These are phyloP conservation scores for Solanum bulbocastanum DNA, from an alignment of 257 asterid species.

Conservation along the genomic window DNA sequence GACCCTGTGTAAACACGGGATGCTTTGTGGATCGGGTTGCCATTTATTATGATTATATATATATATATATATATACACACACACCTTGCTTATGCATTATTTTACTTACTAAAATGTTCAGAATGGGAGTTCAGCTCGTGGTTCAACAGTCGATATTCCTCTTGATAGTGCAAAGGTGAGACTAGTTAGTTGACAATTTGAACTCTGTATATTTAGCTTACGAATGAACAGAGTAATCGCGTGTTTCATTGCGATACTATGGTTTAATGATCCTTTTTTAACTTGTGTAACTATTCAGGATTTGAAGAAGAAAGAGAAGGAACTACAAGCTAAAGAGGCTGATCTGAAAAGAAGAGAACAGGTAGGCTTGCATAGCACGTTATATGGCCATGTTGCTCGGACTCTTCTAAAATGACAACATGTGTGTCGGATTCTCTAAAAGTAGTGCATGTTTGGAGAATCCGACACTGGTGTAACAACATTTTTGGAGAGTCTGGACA, in stretches of 20 bases:
- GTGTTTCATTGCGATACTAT: background rate
- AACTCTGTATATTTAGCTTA: background rate
- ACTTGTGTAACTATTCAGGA: slow-evolving; percentile 28
- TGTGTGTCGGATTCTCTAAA: background rate
- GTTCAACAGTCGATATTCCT: slow-evolving; percentile 70
- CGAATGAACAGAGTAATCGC: background rate
- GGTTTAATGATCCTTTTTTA: background rate
- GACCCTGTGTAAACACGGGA: background rate
- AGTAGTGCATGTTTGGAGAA: background rate
- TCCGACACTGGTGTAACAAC: background rate
- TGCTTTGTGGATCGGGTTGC: background rate
- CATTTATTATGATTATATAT: too few relatives aligned
- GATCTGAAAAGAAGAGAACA: slow-evolving; percentile 73
- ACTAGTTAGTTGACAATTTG: background rate
- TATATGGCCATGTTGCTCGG: background rate
- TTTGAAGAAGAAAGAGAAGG: slow-evolving; percentile 57
- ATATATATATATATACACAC: background rate
- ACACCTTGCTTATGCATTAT: background rate
- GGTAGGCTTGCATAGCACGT: slow-evolving; percentile 18
- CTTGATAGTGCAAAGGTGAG: slow-evolving; percentile 55
- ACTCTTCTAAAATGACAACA: background rate
- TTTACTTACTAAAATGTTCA: slow-evolving; percentile 22
- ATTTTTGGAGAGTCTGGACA: background rate
- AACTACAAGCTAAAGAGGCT: slow-evolving; percentile 78
- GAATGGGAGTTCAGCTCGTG: slow-evolving; percentile 62